phyloP scores from a whole-genome alignment of 192 early-diverging fungal species.

The Chytriomyces hyalinus region DNA sequence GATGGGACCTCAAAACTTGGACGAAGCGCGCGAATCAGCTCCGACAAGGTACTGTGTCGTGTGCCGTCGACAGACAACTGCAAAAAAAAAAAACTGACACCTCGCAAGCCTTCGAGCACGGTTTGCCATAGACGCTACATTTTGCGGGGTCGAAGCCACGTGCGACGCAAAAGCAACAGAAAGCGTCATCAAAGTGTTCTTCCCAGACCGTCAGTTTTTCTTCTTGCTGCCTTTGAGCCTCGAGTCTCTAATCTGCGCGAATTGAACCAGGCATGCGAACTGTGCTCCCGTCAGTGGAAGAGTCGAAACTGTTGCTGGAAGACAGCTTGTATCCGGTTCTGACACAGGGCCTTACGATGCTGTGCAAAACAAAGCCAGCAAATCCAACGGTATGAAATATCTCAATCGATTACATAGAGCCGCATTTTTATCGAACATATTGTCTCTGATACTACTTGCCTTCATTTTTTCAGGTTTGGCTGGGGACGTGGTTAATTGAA shows the following conservation, averaged over 20 bases:
- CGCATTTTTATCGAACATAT: constrained; percentile 1
- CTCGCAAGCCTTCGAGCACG: constrained; percentile 17
- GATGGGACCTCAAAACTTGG: constrained; percentile 37
- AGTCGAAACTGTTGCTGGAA: constrained; percentile 49
- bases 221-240: background rate
- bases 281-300: constrained; percentile 38
- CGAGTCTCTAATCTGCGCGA: background rate
- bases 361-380: constrained; percentile 61
- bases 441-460: background rate
- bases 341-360: constrained; percentile 54
- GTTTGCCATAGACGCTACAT: constrained; percentile 7
- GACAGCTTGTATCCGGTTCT: constrained; percentile 53
- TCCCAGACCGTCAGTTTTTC: constrained; percentile 53
- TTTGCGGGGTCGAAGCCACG: constrained; percentile 46
- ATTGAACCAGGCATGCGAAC: constrained; percentile 36
- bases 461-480: constrained; percentile 39
- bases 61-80: background rate
- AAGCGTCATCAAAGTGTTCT: constrained; percentile 49
- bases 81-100: constrained; percentile 30
- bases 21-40: constrained; percentile 32
- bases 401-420: background rate
- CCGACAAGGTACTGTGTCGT: constrained; percentile 38
- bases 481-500: constrained; percentile 55
- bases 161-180: constrained; percentile 29
- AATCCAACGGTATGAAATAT: constrained; percentile 50